Percentiles rank a stretch among this genome's conserved stretches.
Evolutionary conservation across 257 asterid species (phyloP).

Genomic region (Lantana camara): DNA sequence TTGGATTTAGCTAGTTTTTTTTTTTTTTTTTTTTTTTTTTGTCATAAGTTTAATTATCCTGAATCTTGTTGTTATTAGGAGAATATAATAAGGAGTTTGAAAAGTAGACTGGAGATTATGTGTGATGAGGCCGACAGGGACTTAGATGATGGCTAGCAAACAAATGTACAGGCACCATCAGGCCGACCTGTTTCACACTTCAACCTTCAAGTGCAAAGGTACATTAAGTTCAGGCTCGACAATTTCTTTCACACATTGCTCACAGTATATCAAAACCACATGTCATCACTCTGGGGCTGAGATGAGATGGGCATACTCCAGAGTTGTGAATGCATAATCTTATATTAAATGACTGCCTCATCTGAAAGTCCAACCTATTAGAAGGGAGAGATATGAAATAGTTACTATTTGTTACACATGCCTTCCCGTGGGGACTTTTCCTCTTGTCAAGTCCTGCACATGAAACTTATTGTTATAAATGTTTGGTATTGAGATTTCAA

Average conservation of each 20-base stretch:
- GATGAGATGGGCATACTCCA: constrained; percentile 1
- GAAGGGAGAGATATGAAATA: too few species aligned
- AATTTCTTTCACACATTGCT: constrained; percentile 12
- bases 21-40: constrained; percentile 18
- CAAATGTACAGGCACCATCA: constrained; percentile 32
- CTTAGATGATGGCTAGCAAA: constrained; percentile 40
- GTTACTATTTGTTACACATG: too few species aligned
- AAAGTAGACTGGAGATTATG: constrained; percentile 79
- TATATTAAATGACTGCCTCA: too few species aligned
- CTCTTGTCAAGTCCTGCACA: too few species aligned
- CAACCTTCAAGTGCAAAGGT: constrained; percentile 63
- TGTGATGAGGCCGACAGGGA: constrained; percentile 80
- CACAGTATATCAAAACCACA: constrained; percentile 14
- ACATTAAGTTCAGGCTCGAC: constrained; percentile 25
- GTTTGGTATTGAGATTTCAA: too few species aligned
- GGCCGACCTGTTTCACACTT: constrained; percentile 48
- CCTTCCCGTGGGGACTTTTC: too few species aligned
- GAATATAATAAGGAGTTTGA: constrained; percentile 83
- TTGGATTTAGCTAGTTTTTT: constrained; percentile 12
- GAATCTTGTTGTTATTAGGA: constrained; percentile 52
- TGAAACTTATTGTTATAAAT: too few species aligned
- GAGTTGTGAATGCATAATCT: constrained; percentile 13
- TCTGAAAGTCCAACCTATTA: too few species aligned
- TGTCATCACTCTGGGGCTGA: constrained; percentile 16
- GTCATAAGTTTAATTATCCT: constrained; percentile 29